phyloP scores from a whole-genome alignment of 2,329 filamentous ascomycete species.

The Myriosclerotinia scirpicola region DNA sequence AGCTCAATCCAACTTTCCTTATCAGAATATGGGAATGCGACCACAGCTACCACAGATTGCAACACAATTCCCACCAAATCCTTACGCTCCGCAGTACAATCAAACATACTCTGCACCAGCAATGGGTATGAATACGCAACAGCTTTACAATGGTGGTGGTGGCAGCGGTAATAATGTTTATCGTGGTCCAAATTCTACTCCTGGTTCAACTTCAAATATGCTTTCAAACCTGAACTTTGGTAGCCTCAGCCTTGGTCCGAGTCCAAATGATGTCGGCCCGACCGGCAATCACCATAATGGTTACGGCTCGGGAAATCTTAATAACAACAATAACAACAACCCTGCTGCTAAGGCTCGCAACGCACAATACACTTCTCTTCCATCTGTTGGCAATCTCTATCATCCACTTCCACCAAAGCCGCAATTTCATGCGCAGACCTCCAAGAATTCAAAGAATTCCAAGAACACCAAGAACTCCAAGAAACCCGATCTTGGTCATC shows the following conservation, averaged over 20 bases:
- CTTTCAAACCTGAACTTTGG: constrained; percentile 1
- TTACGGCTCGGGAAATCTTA: constrained; percentile 1
- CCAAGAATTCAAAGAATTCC: too few relatives aligned
- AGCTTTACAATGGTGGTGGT: constrained; percentile 12
- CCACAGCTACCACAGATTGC: constrained; percentile 13
- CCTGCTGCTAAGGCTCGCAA: constrained; percentile 15
- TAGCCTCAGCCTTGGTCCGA: constrained; percentile 7
- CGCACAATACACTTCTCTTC: constrained; percentile 4
- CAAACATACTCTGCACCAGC: constrained; percentile 15
- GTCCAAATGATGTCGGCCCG: neutral
- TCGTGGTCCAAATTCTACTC: neutral
- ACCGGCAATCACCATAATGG: neutral
- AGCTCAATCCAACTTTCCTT: neutral
- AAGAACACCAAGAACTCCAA: neutral
- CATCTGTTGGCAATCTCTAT: constrained; percentile 2
- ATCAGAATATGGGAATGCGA: constrained; percentile 15
- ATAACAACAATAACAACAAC: neutral
- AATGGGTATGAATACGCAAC: constrained; percentile 4
- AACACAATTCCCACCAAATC: constrained; percentile 4
- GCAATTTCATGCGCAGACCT: constrained; percentile 8
- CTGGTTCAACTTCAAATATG: constrained; percentile 7
- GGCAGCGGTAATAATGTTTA: neutral
- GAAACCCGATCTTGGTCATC: neutral
- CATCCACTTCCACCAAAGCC: constrained; percentile 14
- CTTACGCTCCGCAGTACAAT: neutral